Percentiles rank a stretch among this genome's conserved stretches.
These are phyloP conservation scores for Hypoxylon fragiforme DNA, from an alignment of 495 filamentous ascomycete species.

Conservation along the genomic window DNA sequence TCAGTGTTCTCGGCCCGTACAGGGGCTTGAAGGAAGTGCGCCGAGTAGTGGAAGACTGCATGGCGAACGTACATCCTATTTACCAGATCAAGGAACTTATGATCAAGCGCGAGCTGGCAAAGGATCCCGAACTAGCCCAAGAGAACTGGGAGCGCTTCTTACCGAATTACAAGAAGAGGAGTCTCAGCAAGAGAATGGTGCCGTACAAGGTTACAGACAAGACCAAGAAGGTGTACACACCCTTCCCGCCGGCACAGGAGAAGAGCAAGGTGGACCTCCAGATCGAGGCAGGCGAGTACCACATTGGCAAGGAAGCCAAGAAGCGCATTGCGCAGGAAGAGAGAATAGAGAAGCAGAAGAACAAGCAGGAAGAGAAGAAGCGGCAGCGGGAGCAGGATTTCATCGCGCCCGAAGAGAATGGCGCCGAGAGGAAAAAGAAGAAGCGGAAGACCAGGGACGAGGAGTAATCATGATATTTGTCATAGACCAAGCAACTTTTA, in stretches of 20 bases:
- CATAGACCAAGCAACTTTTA: too few species aligned
- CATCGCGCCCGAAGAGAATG: constrained; percentile 77
- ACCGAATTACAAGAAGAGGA: constrained; percentile 97
- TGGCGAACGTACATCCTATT: constrained; percentile 87
- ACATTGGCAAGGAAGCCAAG: constrained; percentile 88
- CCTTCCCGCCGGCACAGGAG: constrained; percentile 61
- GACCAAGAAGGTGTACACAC: constrained; percentile 89
- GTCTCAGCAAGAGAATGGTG: constrained; percentile 76
- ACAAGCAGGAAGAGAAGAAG: constrained; percentile 88
- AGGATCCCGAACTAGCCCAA: constrained; percentile 82
- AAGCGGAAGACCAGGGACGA: constrained; percentile 60
- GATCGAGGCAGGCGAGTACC: constrained; percentile 98
- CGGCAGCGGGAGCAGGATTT: constrained; percentile 82
- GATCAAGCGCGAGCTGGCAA: constrained; percentile 98
- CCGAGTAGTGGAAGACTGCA: constrained; percentile 89
- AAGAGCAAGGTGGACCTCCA: constrained; percentile 94
- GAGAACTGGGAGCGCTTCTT: constrained; percentile 97
- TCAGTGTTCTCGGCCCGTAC: constrained; percentile 85
- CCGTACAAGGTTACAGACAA: constrained; percentile 92
- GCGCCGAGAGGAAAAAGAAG: constrained; percentile 60
- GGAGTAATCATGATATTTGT: too few species aligned
- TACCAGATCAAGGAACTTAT: constrained; percentile 98
- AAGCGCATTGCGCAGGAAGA: constrained; percentile 79
- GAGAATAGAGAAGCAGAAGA: constrained; percentile 75
- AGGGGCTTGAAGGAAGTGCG: constrained; percentile 94